phyloP scores from a whole-genome alignment of 1,284 basidiomycete genomes.

The Cutaneotrichosporon curvatum region DNA sequence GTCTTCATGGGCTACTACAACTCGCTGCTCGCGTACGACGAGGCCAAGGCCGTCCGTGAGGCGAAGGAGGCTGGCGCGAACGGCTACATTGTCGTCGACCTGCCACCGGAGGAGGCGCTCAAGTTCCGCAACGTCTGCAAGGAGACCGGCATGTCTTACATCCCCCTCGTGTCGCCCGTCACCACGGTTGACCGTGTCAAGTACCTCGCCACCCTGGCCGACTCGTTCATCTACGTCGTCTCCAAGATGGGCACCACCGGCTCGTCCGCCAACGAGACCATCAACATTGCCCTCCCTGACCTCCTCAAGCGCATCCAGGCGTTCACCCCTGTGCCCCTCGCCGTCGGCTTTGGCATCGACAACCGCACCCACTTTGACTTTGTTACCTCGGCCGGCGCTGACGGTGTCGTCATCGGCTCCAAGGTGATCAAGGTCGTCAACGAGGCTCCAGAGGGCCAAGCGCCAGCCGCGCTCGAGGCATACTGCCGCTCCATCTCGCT shows the following conservation, averaged over 20 bases:
- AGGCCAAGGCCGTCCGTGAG: conserved; percentile 85
- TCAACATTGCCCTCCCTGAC: conserved; percentile 70
- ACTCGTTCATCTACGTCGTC: conserved; percentile 96
- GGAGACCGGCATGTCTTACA: conserved; percentile 78
- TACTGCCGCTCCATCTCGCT: conserved; percentile 66
- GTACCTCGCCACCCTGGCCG: conserved; percentile 86
- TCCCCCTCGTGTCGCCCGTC: conserved; percentile 91
- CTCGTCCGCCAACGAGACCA: conserved; percentile 64
- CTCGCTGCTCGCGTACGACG: conserved; percentile 88
- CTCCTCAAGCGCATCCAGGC: conserved; percentile 64
- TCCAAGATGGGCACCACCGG: conserved; percentile 99
- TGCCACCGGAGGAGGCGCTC: conserved; percentile 94
- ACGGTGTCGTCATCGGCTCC: conserved; percentile 91
- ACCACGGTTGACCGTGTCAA: conserved; percentile 80
- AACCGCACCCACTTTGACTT: conserved; percentile 85
- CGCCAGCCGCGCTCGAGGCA: conserved; percentile 59
- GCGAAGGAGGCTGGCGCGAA: conserved; percentile 85
- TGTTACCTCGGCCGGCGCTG: conserved; percentile 77
- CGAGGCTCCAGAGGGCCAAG: conserved; percentile 53
- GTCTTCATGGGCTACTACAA: conserved; percentile 98
- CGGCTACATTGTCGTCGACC: conserved; percentile 95
- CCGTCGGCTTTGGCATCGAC: conserved; percentile 94
- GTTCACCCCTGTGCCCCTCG: conserved; percentile 72
- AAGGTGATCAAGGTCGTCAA: conserved; percentile 69
- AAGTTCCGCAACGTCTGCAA: conserved; percentile 82